Evolutionary conservation across 805 yeast genomes (phyloP), one percentile per base, ranked within the genome.

Genomic region (Spathaspora gorwiae): DNA sequence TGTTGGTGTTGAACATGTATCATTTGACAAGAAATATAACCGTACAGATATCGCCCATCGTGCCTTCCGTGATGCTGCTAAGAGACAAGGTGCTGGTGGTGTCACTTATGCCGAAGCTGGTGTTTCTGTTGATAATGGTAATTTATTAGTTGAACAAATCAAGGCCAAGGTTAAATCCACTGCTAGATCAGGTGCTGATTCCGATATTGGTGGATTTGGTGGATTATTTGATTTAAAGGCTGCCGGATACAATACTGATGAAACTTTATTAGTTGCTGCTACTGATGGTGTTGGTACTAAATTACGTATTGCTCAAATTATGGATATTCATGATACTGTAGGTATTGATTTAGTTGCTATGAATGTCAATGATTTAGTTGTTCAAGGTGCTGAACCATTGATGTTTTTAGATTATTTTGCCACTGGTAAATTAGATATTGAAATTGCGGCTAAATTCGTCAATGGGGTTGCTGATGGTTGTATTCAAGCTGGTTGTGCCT

Each of bases 261-360:
- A 85, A 46, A 82, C 89, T n/a, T 68, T 94, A 46, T 73, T 94
- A 47, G 98, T 94, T 36, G 97, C 94, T 48, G 98, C 99, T 48
- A 94, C 99, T 39, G 99, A 94, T 69, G 99, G 99, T 69, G 98
- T 94, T 47, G 99, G 99, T 54, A 92, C 99, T 49, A 94, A 94
- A 70, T 80, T 94, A 54, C 83, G 90, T 75, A 82, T 95, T 62
- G 99, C 98, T 1, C 98, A 94, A 72, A 81, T 80, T 53, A 76
- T 90, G 70, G 74, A 84, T 56, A 87, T 86, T 47, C 98, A 95
- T 62, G 82, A 89, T 63, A 92, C 99, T n/a, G 99, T 94, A 37
- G 99, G 99, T 62, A 89, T 94, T 55, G 99, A 94, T 68, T 78
- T 94, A 52, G 99, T 94, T 42, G 99, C 98, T 48, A 94, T 94